Conservation (phyloP, 164 flowering plant species). For the Dillenia suffruticosa region DNA sequence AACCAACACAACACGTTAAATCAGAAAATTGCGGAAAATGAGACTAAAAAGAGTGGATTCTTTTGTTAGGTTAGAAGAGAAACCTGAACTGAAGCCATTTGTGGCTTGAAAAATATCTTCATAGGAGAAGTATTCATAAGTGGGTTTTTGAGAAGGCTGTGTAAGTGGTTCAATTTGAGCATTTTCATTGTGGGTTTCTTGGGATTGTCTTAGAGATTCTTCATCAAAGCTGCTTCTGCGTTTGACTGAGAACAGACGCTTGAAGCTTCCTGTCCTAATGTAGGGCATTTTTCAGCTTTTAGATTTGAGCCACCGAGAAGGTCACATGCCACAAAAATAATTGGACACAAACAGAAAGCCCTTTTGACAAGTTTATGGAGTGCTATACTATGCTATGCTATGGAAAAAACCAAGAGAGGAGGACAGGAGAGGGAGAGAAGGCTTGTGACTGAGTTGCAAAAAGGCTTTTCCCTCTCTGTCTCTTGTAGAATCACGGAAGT, state of each 20-base stretch:
- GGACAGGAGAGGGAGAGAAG: too few species aligned
- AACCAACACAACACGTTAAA: slow-evolving; percentile 3
- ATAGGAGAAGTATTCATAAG: slow-evolving; percentile 85
- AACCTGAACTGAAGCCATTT: slow-evolving; percentile 68
- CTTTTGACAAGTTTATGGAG: too few species aligned
- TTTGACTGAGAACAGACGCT: slow-evolving; percentile 54
- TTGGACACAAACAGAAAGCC: too few species aligned
- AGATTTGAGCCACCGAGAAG: too few species aligned
- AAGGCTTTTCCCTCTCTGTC: too few species aligned
- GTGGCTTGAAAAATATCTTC: slow-evolving; percentile 76
- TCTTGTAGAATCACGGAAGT: too few species aligned
- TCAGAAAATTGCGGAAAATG: slow-evolving; percentile 1
- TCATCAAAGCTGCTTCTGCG: slow-evolving; percentile 37
- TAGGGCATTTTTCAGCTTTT: slow-evolving; percentile 30
- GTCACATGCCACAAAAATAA: too few species aligned
- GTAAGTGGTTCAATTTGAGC: slow-evolving; percentile 9
- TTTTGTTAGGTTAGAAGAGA: neutral
- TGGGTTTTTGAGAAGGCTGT: slow-evolving; percentile 44
- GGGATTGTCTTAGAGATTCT: slow-evolving; percentile 8
- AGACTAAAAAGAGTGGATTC: neutral
- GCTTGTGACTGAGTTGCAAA: too few species aligned
- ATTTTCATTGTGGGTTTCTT: slow-evolving; percentile 4
- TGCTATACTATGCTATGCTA: too few species aligned
- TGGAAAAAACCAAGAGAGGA: too few species aligned
- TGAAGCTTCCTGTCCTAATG: slow-evolving; percentile 58